A percentile compares a stretch with the other conserved stretches of the same genome.
Conservation (phyloP, 2,329 filamentous ascomycete species). For the Phoma herbarum region DNA sequence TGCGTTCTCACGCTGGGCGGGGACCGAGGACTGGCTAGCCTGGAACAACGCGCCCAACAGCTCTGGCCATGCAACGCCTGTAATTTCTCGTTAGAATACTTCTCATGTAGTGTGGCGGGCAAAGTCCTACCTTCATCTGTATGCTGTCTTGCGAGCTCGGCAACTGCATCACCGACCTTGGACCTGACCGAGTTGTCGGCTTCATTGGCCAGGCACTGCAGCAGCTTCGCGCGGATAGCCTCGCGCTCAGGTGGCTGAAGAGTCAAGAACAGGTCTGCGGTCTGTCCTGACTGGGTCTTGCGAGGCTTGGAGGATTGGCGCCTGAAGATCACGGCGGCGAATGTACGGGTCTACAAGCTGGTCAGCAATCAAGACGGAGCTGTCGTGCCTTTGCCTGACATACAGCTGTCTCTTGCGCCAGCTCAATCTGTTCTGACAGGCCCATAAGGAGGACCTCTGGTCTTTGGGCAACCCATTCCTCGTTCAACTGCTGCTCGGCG, state of each 20-base stretch:
- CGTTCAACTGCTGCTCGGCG: slow-evolving; percentile 89
- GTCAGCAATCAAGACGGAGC: slow-evolving; percentile 14
- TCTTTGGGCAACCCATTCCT: slow-evolving; percentile 83
- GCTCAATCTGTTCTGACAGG: slow-evolving; percentile 88
- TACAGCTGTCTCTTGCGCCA: slow-evolving; percentile 77
- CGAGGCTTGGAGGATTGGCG: slow-evolving; percentile 89
- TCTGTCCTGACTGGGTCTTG: slow-evolving; percentile 73
- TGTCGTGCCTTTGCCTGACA: slow-evolving; percentile 36
- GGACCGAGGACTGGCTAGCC: slow-evolving; percentile 84
- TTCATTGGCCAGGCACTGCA: slow-evolving; percentile 79
- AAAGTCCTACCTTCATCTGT: slow-evolving; percentile 79
- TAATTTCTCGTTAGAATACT: slow-evolving; percentile 11
- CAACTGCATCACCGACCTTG: slow-evolving; percentile 97
- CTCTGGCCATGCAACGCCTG: slow-evolving; percentile 88
- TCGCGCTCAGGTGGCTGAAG: slow-evolving; percentile 76
- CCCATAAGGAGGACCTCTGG: slow-evolving; percentile 94
- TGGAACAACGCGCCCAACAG: slow-evolving; percentile 86
- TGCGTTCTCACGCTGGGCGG: slow-evolving; percentile 87
- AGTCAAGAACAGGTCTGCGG: slow-evolving; percentile 85
- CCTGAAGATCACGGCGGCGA: slow-evolving; percentile 92
- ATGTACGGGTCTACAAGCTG: slow-evolving; percentile 76
- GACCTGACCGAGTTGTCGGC: slow-evolving; percentile 79
- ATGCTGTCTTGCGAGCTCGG: slow-evolving; percentile 94
- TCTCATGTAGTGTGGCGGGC: background rate
- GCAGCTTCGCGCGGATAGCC: slow-evolving; percentile 83